Conservation (phyloP, 2,329 filamentous ascomycete species). For the Exophiala aquamarina region DNA sequence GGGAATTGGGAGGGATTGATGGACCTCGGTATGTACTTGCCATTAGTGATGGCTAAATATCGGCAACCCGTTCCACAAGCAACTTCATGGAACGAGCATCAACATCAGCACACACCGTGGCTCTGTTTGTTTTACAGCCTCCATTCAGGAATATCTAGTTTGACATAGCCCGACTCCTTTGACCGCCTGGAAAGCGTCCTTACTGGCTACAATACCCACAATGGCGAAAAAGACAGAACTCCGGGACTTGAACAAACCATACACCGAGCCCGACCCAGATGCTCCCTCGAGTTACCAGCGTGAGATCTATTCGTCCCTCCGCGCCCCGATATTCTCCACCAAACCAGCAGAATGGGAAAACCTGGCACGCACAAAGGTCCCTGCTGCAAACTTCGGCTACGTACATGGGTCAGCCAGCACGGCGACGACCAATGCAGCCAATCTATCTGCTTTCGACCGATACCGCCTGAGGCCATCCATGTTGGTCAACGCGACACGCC, state of each 20-base stretch:
- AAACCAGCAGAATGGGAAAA: constrained; percentile 56
- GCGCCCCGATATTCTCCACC: constrained; percentile 53
- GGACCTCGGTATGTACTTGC: no score
- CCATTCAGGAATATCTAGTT: no score
- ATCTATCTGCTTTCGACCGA: constrained; percentile 32
- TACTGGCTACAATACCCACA: not conserved
- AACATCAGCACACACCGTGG: no score
- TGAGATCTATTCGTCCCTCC: constrained; percentile 25
- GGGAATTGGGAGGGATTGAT: no score
- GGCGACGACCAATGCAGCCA: constrained; percentile 32
- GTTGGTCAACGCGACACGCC: constrained; percentile 38
- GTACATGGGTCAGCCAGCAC: constrained; percentile 56
- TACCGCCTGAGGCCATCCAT: constrained; percentile 33
- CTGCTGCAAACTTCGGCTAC: constrained; percentile 56
- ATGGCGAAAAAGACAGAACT: constrained; percentile 15
- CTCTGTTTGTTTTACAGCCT: no score
- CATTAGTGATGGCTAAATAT: no score
- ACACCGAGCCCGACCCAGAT: constrained; percentile 23
- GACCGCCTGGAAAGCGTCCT: no score
- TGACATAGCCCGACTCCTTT: no score
- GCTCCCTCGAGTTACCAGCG: constrained; percentile 25
- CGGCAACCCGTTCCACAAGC: no score
- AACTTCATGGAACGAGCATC: no score
- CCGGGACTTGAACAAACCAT: constrained; percentile 18
- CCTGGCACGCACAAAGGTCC: constrained; percentile 51